Evolutionary conservation across 108 stramenopile genomes (phyloP).

Genomic region (Cyclotella baltica): DNA sequence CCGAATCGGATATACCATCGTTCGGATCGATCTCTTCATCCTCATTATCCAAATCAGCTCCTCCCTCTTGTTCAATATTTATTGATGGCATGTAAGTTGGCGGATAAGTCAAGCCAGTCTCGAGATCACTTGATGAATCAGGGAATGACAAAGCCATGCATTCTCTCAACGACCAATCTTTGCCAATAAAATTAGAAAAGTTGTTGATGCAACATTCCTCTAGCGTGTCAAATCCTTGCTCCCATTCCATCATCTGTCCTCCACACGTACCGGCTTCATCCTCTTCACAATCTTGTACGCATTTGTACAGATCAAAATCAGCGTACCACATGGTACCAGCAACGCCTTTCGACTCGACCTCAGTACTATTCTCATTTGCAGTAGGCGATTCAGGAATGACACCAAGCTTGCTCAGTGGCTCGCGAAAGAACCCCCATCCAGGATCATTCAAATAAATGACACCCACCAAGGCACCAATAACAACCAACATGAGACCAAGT

Average conservation of each 20-base stretch:
- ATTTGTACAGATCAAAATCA: slow-evolving; percentile 15
- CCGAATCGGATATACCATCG: not conserved
- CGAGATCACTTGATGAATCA: not conserved
- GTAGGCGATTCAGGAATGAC: not conserved
- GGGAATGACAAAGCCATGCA: slow-evolving; percentile 13
- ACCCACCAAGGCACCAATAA: not conserved
- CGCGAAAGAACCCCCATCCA: not conserved
- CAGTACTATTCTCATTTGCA: not conserved
- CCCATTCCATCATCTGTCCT: not conserved
- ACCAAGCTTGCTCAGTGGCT: slow-evolving; percentile 5
- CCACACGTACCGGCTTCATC: slow-evolving; percentile 15
- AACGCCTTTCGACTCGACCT: not conserved
- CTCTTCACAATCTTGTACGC: slow-evolving; percentile 4
- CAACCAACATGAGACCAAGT: not conserved
- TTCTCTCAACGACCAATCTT: slow-evolving; percentile 26
- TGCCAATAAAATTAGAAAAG: slow-evolving; percentile 31
- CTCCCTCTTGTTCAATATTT: not conserved
- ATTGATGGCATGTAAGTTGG: slow-evolving; percentile 10
- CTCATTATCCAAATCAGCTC: not conserved
- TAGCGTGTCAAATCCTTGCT: slow-evolving; percentile 17
- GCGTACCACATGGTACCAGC: slow-evolving; percentile 7
- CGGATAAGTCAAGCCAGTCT: not conserved
- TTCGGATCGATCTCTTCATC: not conserved
- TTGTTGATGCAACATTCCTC: slow-evolving; percentile 25
- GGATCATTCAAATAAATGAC: not conserved